Conservation (phyloP, 2,329 filamentous ascomycete genomes). For the Talaromyces piceae region DNA sequence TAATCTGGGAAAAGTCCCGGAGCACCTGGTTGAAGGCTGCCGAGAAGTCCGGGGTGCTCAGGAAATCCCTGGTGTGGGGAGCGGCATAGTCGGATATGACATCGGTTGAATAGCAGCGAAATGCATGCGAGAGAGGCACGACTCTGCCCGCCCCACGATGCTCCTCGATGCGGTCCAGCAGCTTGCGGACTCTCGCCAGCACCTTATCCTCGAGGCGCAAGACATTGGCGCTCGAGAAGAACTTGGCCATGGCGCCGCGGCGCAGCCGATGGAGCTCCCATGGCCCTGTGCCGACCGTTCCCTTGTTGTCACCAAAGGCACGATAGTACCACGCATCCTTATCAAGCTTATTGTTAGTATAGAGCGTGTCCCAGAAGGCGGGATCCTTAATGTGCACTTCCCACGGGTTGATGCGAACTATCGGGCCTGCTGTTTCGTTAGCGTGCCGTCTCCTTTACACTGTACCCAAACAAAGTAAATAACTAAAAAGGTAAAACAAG, state of each 20-base stretch:
- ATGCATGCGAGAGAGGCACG: slow-evolving; percentile 10
- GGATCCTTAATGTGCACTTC: slow-evolving; percentile 32
- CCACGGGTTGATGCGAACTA: slow-evolving; percentile 30
- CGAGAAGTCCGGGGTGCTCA: slow-evolving; percentile 10
- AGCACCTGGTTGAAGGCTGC: slow-evolving; percentile 9
- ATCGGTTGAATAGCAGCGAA: slow-evolving; percentile 11
- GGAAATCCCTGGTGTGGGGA: slow-evolving; percentile 9
- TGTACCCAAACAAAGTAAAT: background rate
- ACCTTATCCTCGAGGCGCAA: slow-evolving; percentile 29
- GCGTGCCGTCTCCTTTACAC: background rate
- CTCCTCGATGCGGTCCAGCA: slow-evolving; percentile 11
- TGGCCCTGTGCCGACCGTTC: slow-evolving; percentile 11
- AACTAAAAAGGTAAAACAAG: background rate
- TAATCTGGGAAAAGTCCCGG: slow-evolving; percentile 11
- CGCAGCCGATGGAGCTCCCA: slow-evolving; percentile 35
- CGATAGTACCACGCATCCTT: slow-evolving; percentile 13
- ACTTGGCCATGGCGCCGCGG: slow-evolving; percentile 34
- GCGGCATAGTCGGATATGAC: slow-evolving; percentile 13
- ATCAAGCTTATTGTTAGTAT: slow-evolving; percentile 14
- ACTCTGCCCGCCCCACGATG: background rate
- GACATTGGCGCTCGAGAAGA: slow-evolving; percentile 38
- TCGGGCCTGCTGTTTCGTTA: slow-evolving; percentile 20
- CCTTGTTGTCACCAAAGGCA: slow-evolving; percentile 11
- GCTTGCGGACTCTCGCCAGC: slow-evolving; percentile 17
- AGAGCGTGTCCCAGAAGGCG: slow-evolving; percentile 26